phyloP scores from a whole-genome alignment of 1,284 basidiomycete genomes.

The Apiotrichum mycotoxinovorans region DNA sequence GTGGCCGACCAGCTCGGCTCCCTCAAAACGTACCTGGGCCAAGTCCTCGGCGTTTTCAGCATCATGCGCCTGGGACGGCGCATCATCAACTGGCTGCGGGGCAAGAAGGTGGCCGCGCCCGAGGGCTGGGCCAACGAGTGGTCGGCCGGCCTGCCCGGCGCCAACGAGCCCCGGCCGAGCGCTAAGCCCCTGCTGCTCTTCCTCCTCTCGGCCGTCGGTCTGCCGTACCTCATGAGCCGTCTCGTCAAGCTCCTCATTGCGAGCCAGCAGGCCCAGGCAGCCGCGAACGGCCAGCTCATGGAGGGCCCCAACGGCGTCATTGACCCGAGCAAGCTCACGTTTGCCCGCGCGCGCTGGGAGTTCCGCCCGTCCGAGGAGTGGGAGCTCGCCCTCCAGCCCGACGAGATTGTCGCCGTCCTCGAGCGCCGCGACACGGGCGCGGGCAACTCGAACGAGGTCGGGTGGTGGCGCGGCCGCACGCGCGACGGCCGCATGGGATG shows the following conservation, averaged over 20 bases:
- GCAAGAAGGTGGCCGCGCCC: conserved; percentile 51
- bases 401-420: conserved; percentile 93
- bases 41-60: conserved; percentile 88
- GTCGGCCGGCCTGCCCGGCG: conserved; percentile 27
- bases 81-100: conserved; percentile 54
- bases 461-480: conserved; percentile 96
- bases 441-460: conserved; percentile 67
- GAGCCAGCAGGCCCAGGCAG: conserved; percentile 50
- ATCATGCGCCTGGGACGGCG: conserved; percentile 66
- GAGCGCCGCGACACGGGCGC: conserved; percentile 74
- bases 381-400: conserved; percentile 78
- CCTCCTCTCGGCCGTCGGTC: conserved; percentile 88
- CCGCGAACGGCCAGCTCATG: conserved; percentile 22
- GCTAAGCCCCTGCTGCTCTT: conserved; percentile 92
- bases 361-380: conserved; percentile 71
- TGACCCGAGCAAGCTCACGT: conserved; percentile 64
- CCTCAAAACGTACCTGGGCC: conserved; percentile 85
- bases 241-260: conserved; percentile 79
- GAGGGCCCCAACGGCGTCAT: conserved; percentile 40
- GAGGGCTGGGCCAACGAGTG: conserved; percentile 51
- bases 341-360: conserved; percentile 79
- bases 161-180: conserved; percentile 59
- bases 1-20: conserved; percentile 93
- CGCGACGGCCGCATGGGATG: conserved; percentile 91
- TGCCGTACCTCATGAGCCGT: conserved; percentile 91